phyloP scores from a whole-genome alignment of 768 basidiomycete genomes.

The Leccinum longicurvipes region DNA sequence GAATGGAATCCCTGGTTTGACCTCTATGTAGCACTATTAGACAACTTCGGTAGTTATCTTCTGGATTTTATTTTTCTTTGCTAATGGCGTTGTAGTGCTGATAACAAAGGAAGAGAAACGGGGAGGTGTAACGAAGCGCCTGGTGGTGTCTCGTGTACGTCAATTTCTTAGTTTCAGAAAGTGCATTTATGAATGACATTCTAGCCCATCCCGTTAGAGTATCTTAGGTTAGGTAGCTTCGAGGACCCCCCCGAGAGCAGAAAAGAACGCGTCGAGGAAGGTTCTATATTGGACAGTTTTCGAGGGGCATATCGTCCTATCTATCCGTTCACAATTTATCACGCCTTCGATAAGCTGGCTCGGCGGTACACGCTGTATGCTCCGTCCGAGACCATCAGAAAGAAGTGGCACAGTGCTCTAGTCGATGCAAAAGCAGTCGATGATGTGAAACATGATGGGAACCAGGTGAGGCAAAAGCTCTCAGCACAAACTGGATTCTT shows the following conservation, averaged over 20 bases:
- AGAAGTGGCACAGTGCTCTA: constrained; percentile 61
- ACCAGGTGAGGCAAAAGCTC: constrained; percentile 48
- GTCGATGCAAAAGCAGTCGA: constrained; percentile 62
- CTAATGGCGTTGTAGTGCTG: constrained; percentile 45
- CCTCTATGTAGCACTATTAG: constrained; percentile 61
- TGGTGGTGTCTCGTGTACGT: constrained; percentile 65
- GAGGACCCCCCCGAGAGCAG: constrained; percentile 55
- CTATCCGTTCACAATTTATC: constrained; percentile 78
- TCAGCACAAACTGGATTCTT: not conserved
- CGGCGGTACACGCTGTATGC: constrained; percentile 76
- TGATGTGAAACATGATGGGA: constrained; percentile 63
- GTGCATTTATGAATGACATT: constrained; percentile 7
- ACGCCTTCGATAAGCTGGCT: constrained; percentile 51
- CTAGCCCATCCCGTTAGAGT: constrained; percentile 79
- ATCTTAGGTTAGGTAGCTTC: constrained; percentile 70
- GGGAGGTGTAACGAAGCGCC: constrained; percentile 46
- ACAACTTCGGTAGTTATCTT: constrained; percentile 64
- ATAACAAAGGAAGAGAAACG: constrained; percentile 60
- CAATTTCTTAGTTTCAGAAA: not conserved
- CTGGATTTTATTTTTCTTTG: not conserved
- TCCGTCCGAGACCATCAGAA: constrained; percentile 50
- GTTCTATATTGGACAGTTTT: constrained; percentile 52
- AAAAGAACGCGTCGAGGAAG: constrained; percentile 59
- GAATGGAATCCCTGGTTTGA: constrained; percentile 72
- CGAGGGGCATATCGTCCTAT: constrained; percentile 51